A percentile compares a stretch with the other conserved stretches of the same genome.
Conservation (phyloP, 1,139 yeast genomes). For the Scheffersomyces segobiensis region DNA sequence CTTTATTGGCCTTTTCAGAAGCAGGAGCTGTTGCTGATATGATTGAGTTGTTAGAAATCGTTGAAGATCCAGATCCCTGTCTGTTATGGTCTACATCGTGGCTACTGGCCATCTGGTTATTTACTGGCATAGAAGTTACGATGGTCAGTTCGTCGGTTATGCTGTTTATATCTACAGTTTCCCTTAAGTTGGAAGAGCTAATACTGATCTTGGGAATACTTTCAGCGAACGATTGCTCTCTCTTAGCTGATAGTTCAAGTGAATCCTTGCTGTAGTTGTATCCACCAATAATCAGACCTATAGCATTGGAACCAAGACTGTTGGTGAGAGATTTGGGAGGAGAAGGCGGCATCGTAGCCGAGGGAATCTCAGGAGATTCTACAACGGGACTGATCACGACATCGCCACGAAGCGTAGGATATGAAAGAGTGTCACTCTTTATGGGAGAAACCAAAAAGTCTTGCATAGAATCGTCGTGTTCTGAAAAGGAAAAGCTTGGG, state of each 20-base stretch:
- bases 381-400: constrained; percentile 12
- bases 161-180: neutral
- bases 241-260: neutral
- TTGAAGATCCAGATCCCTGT: constrained; percentile 40
- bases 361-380: constrained; percentile 8
- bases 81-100: constrained; percentile 24
- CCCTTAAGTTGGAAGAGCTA: neutral
- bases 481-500: constrained; percentile 24
- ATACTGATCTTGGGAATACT: neutral
- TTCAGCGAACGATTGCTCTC: neutral
- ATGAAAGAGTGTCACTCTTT: constrained; percentile 5
- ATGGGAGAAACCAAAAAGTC: constrained; percentile 24
- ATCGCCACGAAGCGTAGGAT: neutral
- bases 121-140: constrained; percentile 1
- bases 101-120: neutral
- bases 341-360: constrained; percentile 4
- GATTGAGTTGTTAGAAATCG: constrained; percentile 32
- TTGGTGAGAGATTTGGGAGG: constrained; percentile 6
- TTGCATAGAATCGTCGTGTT: constrained; percentile 27
- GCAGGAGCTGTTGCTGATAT: constrained; percentile 31
- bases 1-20: constrained; percentile 33
- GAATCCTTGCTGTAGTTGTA: constrained; percentile 23
- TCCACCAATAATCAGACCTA: constrained; percentile 34
- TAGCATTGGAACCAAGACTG: constrained; percentile 17
- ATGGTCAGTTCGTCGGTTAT: constrained; percentile 1